A percentile compares a stretch with the other conserved stretches of the same genome.
Conservation (phyloP, 495 filamentous ascomycete species). For the Penicillium taxi region DNA sequence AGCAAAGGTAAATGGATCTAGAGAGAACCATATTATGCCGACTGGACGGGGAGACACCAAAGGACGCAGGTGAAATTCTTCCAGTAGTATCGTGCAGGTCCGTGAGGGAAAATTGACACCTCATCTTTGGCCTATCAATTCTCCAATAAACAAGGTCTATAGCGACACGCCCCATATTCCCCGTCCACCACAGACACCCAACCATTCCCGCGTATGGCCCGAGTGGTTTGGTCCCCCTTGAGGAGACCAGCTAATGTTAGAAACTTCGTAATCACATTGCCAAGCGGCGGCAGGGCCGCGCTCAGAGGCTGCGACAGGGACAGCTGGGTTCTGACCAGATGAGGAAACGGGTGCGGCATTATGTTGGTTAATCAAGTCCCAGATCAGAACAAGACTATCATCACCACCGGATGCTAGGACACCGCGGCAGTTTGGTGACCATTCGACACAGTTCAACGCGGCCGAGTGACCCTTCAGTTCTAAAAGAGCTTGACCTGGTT, state of each 20-base stretch:
- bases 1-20: too few relatives aligned
- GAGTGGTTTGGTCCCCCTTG: conserved; percentile 54
- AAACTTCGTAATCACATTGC: conserved; percentile 95
- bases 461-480: conserved; percentile 90
- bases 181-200: conserved; percentile 85
- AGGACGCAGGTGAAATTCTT: too few relatives aligned
- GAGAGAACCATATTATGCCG: too few relatives aligned
- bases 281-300: conserved; percentile 74
- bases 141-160: conserved; percentile 32
- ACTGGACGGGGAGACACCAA: too few relatives aligned
- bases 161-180: conserved; percentile 84
- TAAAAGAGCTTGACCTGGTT: conserved; percentile 89
- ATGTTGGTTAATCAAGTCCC: conserved; percentile 77
- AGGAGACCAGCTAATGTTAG: conserved; percentile 91
- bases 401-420: conserved; percentile 88
- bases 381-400: conserved; percentile 82
- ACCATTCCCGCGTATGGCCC: conserved; percentile 79
- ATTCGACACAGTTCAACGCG: conserved; percentile 85
- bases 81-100: too few relatives aligned
- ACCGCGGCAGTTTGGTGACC: conserved; percentile 81
- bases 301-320: conserved; percentile 31
- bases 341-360: conserved; percentile 42
- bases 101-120: too few relatives aligned
- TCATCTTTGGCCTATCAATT: too few relatives aligned
- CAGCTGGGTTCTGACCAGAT: conserved; percentile 23